Evolutionary conservation across 768 basidiomycete genomes (phyloP).

Genomic region (Grammothele lineata): DNA sequence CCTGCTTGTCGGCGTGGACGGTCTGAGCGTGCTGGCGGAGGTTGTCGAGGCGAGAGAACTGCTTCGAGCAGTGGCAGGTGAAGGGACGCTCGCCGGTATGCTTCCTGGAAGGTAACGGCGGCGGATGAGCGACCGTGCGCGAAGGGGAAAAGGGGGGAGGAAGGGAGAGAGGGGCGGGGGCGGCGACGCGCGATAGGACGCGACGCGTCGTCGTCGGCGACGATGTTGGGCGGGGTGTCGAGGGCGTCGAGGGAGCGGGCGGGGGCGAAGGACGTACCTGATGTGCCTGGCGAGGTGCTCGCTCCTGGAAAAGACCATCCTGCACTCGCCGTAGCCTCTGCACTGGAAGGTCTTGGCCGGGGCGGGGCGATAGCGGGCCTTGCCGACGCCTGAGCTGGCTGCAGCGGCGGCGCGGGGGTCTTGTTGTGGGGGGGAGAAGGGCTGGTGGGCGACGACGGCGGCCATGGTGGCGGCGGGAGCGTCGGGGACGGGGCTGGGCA

Average conservation of each 20-base stretch:
- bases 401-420: constrained; percentile 9
- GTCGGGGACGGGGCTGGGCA: constrained; percentile 1
- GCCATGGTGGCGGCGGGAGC: too few species aligned
- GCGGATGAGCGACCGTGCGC: constrained; percentile 17
- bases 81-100: constrained; percentile 98
- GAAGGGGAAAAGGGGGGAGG: constrained; percentile 10
- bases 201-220: too few species aligned
- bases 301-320: constrained; percentile 94
- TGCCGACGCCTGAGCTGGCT: constrained; percentile 13
- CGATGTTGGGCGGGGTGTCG: too few species aligned
- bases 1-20: constrained; percentile 91
- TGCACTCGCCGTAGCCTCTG: constrained; percentile 90
- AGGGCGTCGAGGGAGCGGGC: constrained; percentile 23
- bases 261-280: constrained; percentile 75
- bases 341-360: constrained; percentile 96
- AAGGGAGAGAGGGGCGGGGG: too few species aligned
- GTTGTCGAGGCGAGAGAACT: constrained; percentile 95
- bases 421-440: constrained; percentile 10
- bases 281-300: constrained; percentile 97
- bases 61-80: constrained; percentile 91
- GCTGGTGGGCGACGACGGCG: constrained; percentile 21
- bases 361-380: constrained; percentile 73
- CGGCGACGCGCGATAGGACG: too few species aligned
- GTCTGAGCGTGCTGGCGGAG: constrained; percentile 96
- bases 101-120: constrained; percentile 54